These are phyloP conservation scores for Pyrenochaeta sp. DNA, from an alignment of 2,329 filamentous ascomycete genomes.

Conservation along the genomic window DNA sequence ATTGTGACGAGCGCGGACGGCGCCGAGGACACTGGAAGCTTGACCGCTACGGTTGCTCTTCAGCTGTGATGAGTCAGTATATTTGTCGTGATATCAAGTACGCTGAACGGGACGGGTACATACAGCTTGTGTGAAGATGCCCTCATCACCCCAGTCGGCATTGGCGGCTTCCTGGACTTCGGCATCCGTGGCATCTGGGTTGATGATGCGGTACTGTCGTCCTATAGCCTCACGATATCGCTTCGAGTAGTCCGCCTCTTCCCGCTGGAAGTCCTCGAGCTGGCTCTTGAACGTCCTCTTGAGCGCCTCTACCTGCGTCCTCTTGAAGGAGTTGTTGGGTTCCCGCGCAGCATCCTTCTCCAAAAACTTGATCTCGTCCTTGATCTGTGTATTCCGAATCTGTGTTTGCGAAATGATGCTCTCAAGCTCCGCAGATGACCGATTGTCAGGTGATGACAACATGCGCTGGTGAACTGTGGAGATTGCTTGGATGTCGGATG, in stretches of 20 bases:
- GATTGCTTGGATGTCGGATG: constrained; percentile 73
- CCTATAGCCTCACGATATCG: constrained; percentile 80
- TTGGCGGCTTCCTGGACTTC: constrained; percentile 75
- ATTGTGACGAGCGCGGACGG: constrained; percentile 82
- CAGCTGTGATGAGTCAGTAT: constrained; percentile 61
- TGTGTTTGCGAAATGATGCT: constrained; percentile 74
- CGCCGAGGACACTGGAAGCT: constrained; percentile 76
- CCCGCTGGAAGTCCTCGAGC: constrained; percentile 73
- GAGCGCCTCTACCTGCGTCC: constrained; percentile 72
- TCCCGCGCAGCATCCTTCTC: constrained; percentile 75
- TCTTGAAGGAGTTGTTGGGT: constrained; percentile 70
- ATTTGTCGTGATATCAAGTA: no score
- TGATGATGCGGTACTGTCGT: constrained; percentile 82
- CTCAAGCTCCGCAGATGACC: constrained; percentile 66
- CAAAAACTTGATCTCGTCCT: constrained; percentile 79
- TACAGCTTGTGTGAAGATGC: constrained; percentile 84
- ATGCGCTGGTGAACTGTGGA: constrained; percentile 75
- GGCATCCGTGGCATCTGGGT: constrained; percentile 78
- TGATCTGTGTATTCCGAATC: constrained; percentile 76
- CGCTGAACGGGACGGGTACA: constrained; percentile 41
- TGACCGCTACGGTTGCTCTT: constrained; percentile 78
- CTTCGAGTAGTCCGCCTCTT: constrained; percentile 75
- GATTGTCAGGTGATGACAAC: constrained; percentile 69
- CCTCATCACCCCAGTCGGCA: constrained; percentile 78
- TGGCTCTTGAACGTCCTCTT: constrained; percentile 77